These are phyloP conservation scores for Cyclocybe aegerita DNA, from an alignment of 768 basidiomycete genomes.

Conservation along the genomic window DNA sequence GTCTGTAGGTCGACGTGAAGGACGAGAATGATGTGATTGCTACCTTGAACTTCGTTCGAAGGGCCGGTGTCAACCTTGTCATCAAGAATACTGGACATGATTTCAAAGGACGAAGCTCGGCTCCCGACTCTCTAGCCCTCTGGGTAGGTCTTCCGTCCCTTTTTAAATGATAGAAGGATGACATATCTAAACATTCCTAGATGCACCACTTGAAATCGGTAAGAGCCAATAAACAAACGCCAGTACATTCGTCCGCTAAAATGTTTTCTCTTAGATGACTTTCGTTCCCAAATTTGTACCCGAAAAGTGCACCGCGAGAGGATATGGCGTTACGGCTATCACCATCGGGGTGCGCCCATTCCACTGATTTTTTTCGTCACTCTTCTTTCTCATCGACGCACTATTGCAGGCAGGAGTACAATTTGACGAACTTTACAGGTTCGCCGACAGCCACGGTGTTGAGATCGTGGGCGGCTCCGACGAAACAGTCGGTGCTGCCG, in stretches of 20 bases:
- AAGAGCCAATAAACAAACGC: not conserved
- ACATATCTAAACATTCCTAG: constrained; percentile 17
- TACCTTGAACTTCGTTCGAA: constrained; percentile 18
- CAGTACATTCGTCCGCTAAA: not conserved
- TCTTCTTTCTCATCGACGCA: not conserved
- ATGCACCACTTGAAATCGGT: constrained; percentile 39
- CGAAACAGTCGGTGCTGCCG: constrained; percentile 37
- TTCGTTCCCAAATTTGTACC: constrained; percentile 31
- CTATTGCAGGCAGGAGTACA: constrained; percentile 40
- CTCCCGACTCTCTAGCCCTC: constrained; percentile 39
- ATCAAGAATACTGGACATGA: constrained; percentile 54
- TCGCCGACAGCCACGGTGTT: constrained; percentile 41
- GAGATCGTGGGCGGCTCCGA: constrained; percentile 45
- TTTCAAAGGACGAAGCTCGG: constrained; percentile 47
- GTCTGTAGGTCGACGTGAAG: constrained; percentile 20
- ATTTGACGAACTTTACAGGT: constrained; percentile 40
- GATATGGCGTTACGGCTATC: constrained; percentile 19
- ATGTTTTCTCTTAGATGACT: constrained; percentile 24
- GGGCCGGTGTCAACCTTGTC: constrained; percentile 36
- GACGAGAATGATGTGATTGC: constrained; percentile 17
- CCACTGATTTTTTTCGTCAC: not conserved
- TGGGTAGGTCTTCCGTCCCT: constrained; percentile 34
- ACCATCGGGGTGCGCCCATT: constrained; percentile 32
- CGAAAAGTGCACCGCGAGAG: constrained; percentile 26
- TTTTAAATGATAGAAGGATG: no score